Percentiles rank a stretch among this genome's conserved stretches.
These are phyloP conservation scores for Bruguiera gymnorhiza DNA, from an alignment of 345 rosid genomes.

Conservation along the genomic window DNA sequence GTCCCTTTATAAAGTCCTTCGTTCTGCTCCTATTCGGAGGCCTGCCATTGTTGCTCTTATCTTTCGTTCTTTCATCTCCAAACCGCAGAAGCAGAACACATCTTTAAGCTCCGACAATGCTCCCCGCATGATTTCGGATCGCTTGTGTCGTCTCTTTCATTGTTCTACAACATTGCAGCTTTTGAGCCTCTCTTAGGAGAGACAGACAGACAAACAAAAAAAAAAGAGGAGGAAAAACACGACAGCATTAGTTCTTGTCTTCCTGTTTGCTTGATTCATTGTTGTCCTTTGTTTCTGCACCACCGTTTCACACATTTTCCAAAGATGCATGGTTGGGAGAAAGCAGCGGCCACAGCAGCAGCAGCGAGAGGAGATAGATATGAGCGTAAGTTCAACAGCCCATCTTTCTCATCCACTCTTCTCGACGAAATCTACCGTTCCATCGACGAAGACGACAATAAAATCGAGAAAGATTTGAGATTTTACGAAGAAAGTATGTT, in stretches of 20 bases:
- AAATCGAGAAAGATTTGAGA: constrained; percentile 26
- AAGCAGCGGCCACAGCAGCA: constrained; percentile 15
- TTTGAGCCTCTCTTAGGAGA: constrained; percentile 19
- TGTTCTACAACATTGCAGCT: constrained; percentile 19
- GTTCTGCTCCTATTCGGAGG: not conserved
- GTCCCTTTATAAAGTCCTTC: constrained; percentile 30
- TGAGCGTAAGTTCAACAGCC: constrained; percentile 31
- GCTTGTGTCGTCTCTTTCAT: not conserved
- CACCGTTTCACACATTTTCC: not conserved
- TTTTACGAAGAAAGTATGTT: constrained; percentile 32
- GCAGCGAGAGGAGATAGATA: constrained; percentile 3
- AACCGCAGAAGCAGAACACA: not conserved
- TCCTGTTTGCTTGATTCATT: not conserved
- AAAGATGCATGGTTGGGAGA: constrained; percentile 43
- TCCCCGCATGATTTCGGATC: not conserved
- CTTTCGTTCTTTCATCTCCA: not conserved
- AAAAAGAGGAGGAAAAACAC: not conserved
- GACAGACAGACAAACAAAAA: not conserved
- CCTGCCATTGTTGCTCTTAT: constrained; percentile 17
- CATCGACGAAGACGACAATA: constrained; percentile 41
- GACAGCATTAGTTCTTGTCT: not conserved
- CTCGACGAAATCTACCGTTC: constrained; percentile 86
- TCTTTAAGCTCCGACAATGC: not conserved
- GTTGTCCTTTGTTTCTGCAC: not conserved
- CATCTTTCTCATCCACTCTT: constrained; percentile 76